Evolutionary conservation across 2,329 filamentous ascomycete species (phyloP), one percentile per base, ranked within the genome.

Genomic region (Capronia coronata): DNA sequence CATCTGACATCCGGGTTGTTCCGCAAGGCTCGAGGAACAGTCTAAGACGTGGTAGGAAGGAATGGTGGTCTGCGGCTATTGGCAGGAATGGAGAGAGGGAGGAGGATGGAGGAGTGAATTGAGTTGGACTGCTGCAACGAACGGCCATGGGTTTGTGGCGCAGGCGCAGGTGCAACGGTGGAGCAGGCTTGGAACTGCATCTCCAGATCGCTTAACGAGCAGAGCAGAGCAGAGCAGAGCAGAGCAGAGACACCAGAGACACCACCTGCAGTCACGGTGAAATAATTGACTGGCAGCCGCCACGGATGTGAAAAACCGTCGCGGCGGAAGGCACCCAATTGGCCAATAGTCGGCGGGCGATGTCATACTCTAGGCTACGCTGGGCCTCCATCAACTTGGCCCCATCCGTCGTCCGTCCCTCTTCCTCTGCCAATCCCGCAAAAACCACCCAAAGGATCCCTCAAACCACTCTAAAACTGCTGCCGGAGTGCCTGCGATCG

Each of bases 301-400:
- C n/a, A n/a, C n/a, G n/a, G n/a, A n/a, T n/a, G n/a, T n/a, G n/a
- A 14, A 34, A 34, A 6, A 6, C 9, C 7, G 4, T 4, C 10
- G 6, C 10, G 30, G n/a, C 7, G 10, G 30, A 2, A 2, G 16
- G 22, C 40, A 16, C n/a, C n/a, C 19, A 14, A 29, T 21, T 10
- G 42, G 13, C 14, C 16, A n/a, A n/a, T n/a, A n/a, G n/a, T n/a
- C n/a, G n/a, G n/a, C n/a, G n/a, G 18, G 14, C 42, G 42, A 44
- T 44, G 42, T 44, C 42, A 44, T 44, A 44, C 16, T 29, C 5
- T n/a, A n/a, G n/a, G n/a, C n/a, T n/a, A n/a, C n/a, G n/a, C n/a
- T n/a, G n/a, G n/a, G n/a, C n/a, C n/a, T n/a, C n/a, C n/a, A n/a
- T n/a, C n/a, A n/a, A n/a, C n/a, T n/a, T n/a, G n/a, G n/a, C n/a